phyloP scores from a whole-genome alignment of 2,329 filamentous ascomycete genomes.

The Claviceps africana region DNA sequence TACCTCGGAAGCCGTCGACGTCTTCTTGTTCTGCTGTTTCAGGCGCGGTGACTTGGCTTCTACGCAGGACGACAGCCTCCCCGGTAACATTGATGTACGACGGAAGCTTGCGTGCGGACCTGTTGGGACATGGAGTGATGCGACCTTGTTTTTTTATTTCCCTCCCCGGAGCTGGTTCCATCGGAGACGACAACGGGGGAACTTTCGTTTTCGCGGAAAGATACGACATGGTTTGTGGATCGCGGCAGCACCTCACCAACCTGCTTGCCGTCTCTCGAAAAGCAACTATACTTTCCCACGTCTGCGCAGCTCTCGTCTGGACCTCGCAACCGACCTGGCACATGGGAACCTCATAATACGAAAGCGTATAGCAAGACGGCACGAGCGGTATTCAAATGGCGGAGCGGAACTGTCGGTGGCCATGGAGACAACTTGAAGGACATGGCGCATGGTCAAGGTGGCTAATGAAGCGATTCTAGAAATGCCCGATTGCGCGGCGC shows the following conservation, averaged over 20 bases:
- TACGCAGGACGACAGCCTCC: background rate
- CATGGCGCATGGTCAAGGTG: background rate
- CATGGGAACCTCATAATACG: background rate
- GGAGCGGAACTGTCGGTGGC: background rate
- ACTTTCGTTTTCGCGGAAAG: background rate
- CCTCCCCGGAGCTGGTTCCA: background rate
- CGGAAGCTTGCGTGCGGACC: background rate
- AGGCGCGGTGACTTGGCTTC: background rate
- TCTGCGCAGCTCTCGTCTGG: background rate
- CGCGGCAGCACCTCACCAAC: background rate
- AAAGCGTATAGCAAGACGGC: background rate
- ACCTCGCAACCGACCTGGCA: background rate
- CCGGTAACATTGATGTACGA: background rate
- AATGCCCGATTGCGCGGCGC: constrained; percentile 46
- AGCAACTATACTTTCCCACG: background rate
- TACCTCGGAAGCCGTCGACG: background rate
- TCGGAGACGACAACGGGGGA: background rate
- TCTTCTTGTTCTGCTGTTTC: background rate
- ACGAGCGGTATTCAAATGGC: background rate
- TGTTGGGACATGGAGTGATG: background rate
- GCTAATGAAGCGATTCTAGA: constrained; percentile 23
- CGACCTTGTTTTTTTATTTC: background rate
- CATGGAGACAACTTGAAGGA: background rate
- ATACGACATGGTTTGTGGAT: background rate
- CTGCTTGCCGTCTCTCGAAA: background rate